Base-by-base conservation (phyloP, 2,329 filamentous ascomycete species). In the Aureobasidium namibiae region DNA sequence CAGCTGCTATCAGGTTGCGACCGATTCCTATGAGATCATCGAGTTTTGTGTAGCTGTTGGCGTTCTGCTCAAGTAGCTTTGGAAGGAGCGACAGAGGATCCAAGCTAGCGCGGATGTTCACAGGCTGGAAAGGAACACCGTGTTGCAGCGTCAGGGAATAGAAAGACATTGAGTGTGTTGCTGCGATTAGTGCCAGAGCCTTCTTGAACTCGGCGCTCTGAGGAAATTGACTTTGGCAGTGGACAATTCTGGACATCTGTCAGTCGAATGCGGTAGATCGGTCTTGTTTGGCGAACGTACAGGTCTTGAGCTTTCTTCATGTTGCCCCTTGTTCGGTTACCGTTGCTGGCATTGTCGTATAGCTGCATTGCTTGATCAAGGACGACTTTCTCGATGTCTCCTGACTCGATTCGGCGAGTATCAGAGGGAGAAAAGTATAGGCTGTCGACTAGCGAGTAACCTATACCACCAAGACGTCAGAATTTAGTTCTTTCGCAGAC, bases 291-390 rank as follows among this genome's bases (percentile, higher is more conserved):
- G 44, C 13, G 48, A 14, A 69, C 83, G 72, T 74, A 88, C 86
- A 89, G 87, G 52, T 90, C 86, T 64, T 87, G 80, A 46, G 88
- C 90, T 70, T 85, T 89, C 72, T 89, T 90, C 66, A 94, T 79
- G 0, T 87, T 87, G 16, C 89, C 89, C 64, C 89, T 80, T 1
- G 82, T 88, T 59, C 83, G 83, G 65, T 92, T 91, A 0, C 88
- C 87, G 66, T 94, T 94, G 23, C 87, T 89, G 3, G 89, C 89
- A 67, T 89, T 89, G 67, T 94, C 89, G 67, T 91, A 94, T 4
- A 86, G 82, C 57, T 82, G 78, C 75, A 91, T 80, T 1, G 86
- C 86, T 48, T 84, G 78, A 1, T 77, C 77, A 42, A 88, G 74
- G 9, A 90, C 76, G 1, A 83, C 82, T 4, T 83, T 78, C 66